Conservation (phyloP, 2,329 filamentous ascomycete species). For the Cryphonectria naterciae region DNA sequence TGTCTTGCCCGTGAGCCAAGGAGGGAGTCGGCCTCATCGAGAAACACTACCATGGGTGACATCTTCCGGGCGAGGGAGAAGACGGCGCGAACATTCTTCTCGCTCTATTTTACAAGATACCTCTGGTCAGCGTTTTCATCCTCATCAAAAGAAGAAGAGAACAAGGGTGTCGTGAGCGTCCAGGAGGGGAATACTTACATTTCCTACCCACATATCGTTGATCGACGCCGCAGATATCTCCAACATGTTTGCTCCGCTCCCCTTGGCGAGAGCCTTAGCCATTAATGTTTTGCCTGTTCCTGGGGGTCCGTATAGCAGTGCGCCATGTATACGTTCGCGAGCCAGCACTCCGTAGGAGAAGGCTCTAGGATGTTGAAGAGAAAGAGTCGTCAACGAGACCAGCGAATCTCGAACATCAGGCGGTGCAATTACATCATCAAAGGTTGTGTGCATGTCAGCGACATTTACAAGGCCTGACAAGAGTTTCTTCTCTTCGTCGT, state of each 20-base stretch:
- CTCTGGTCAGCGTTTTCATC: neutral
- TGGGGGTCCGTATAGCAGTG: constrained; percentile 85
- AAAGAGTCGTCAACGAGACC: constrained; percentile 85
- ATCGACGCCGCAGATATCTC: constrained; percentile 90
- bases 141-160: neutral
- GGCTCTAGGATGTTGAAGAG: constrained; percentile 86
- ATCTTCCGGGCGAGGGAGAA: constrained; percentile 92
- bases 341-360: constrained; percentile 94
- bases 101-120: constrained; percentile 46
- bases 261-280: constrained; percentile 70
- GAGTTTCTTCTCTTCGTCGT: constrained; percentile 81
- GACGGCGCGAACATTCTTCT: constrained; percentile 93
- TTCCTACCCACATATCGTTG: constrained; percentile 95
- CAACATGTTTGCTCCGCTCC: constrained; percentile 73
- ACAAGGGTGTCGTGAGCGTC: neutral
- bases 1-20: constrained; percentile 75
- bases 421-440: constrained; percentile 83
- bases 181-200: constrained; percentile 48
- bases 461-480: constrained; percentile 82
- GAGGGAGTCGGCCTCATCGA: constrained; percentile 94
- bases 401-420: constrained; percentile 83
- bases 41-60: constrained; percentile 90
- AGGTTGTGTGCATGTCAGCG: constrained; percentile 82
- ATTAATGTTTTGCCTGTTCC: constrained; percentile 76
- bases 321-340: constrained; percentile 86